Percentiles rank a stretch among this genome's conserved stretches.
phyloP scores from a whole-genome alignment of 768 basidiomycete species.

The Tricholoma saponaceum region DNA sequence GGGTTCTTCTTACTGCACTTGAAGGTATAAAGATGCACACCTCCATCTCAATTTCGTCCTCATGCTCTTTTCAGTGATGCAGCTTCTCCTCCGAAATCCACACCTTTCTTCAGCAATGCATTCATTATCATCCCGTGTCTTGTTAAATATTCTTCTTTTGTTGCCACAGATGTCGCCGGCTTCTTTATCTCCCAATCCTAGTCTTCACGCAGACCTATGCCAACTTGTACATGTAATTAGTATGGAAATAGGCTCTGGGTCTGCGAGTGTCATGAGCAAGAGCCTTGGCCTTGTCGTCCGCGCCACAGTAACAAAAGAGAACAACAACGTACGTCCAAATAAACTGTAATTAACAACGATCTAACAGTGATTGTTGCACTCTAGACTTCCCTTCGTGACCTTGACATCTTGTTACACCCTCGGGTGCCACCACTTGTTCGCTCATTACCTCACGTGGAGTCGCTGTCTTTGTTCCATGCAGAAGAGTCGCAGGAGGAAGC shows the following conservation, averaged over 20 bases:
- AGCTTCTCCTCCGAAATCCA: constrained; percentile 42
- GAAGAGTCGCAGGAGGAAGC: constrained; percentile 67
- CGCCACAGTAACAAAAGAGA: constrained; percentile 6
- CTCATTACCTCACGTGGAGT: constrained; percentile 59
- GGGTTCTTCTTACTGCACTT: constrained; percentile 48
- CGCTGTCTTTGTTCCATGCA: constrained; percentile 52
- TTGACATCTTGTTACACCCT: constrained; percentile 73
- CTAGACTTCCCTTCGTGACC: constrained; percentile 25
- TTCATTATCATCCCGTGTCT: constrained; percentile 55
- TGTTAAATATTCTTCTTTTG: constrained; percentile 53
- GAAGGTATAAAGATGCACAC: constrained; percentile 41
- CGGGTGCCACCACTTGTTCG: constrained; percentile 74
- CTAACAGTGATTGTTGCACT: background rate
- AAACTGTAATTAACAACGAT: background rate
- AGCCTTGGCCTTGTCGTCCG: constrained; percentile 51
- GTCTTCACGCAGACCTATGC: constrained; percentile 42
- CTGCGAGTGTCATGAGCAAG: constrained; percentile 56
- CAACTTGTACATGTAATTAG: constrained; percentile 44
- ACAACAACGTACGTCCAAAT: constrained; percentile 10
- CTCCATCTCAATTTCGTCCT: background rate
- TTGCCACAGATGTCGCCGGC: constrained; percentile 54
- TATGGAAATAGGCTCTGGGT: constrained; percentile 48
- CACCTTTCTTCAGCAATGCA: constrained; percentile 49
- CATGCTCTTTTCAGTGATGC: constrained; percentile 39
- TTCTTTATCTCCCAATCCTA: constrained; percentile 48